Evolutionary conservation across 345 rosid species (phyloP), one percentile per base, ranked within the genome.

Genomic region (Citrus australasica): DNA sequence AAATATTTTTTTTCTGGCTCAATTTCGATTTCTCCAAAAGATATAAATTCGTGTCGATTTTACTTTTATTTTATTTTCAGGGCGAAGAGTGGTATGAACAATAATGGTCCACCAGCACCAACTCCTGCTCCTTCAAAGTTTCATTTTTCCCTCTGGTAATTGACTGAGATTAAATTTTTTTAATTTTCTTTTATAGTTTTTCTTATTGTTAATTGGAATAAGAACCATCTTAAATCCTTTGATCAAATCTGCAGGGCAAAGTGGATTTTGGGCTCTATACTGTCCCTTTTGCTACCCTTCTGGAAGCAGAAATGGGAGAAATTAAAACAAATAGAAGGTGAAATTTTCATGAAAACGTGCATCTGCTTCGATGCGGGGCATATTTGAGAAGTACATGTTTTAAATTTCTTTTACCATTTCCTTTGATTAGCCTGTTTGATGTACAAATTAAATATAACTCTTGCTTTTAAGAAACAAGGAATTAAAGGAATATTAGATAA

Each of bases 251-350:
- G 88, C 88, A 94, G 98, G 95, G 92, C 76, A 77, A 89, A 76
- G 75, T 91, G 90, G 92, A 3, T 86, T 38, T 7, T 90, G 78
- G 98, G 92, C 55, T 82, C 91, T 60, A 51, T 85, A 33, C 65
- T 92, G 8, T 64, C 92, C 27, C 19, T 94, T 28, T 33, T 86
- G 3, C 63, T 91, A 28, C 90, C 94, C 1, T 85, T 87, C 24
- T 91, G 88, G 93, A 89, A 87, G 83, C 79, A 67, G 71, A 78
- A 87, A 77, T 80, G 87, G 79, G 79, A 80, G 42, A 74, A 82
- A 46, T 69, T 92, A 30, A 78, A 83, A 69, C 82, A 19, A 64
- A 84, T 94, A 28, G 88, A 89, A 89, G 94, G 97, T 91, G 27
- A 79, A 3, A 65, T 21, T 9, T 33, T 37, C 8, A 56, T 5